Conservation (phyloP, 2,329 filamentous ascomycete species). For the Westerdykella ornata region DNA sequence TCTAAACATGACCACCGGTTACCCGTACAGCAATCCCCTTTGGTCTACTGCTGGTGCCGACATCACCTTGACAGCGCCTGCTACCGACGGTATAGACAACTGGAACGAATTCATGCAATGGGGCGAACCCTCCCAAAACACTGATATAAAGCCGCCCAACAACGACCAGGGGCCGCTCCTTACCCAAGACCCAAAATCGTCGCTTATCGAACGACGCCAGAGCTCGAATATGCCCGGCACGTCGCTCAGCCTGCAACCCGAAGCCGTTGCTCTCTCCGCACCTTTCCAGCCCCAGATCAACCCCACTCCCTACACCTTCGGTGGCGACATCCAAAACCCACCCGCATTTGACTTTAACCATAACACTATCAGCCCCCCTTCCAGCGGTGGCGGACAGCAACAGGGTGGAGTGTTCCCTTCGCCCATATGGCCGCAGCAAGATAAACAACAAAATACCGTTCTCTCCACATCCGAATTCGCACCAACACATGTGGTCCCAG, state of each 20-base stretch:
- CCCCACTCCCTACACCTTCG: constrained; percentile 30
- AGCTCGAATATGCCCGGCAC: constrained; percentile 18
- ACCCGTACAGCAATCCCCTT: constrained; percentile 24
- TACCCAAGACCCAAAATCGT: constrained; percentile 21
- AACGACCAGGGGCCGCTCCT: constrained; percentile 23
- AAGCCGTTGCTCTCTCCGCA: neutral
- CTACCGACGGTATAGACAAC: constrained; percentile 30
- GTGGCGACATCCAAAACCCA: constrained; percentile 24
- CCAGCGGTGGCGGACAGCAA: constrained; percentile 20
- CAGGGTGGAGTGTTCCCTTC: constrained; percentile 27
- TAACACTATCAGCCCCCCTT: constrained; percentile 28
- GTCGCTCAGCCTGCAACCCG: constrained; percentile 12
- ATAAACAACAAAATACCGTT: constrained; percentile 16
- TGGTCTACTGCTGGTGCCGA: constrained; percentile 29
- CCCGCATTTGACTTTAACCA: constrained; percentile 32
- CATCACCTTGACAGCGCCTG: constrained; percentile 24
- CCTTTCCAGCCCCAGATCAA: constrained; percentile 2
- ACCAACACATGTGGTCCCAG: too few species aligned
- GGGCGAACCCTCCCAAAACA: constrained; percentile 38
- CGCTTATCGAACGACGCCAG: constrained; percentile 20
- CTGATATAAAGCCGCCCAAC: constrained; percentile 20
- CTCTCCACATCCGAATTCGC: constrained; percentile 26
- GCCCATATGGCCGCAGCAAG: constrained; percentile 29
- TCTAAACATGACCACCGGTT: constrained; percentile 31
- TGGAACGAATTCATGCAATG: constrained; percentile 47